Evolutionary conservation across 2,329 filamentous ascomycete genomes (phyloP).

Genomic region (Botrytis paeoniae): DNA sequence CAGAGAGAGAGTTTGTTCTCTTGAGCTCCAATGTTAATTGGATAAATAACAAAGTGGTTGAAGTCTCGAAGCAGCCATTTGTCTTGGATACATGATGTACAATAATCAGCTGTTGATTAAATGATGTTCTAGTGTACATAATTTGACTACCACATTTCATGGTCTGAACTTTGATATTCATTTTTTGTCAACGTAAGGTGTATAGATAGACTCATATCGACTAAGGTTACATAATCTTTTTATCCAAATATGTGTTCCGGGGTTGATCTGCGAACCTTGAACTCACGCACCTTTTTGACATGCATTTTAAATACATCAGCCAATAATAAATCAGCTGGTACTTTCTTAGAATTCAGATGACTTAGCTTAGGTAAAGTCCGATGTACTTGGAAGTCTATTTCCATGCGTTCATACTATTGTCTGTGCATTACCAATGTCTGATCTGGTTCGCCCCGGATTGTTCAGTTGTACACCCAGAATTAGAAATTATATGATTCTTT

Average conservation of each 20-base stretch:
- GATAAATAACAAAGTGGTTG: not conserved
- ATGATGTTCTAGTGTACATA: not conserved
- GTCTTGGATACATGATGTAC: not conserved
- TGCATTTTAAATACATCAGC: not conserved
- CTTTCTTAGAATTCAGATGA: not conserved
- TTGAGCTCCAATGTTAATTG: not conserved
- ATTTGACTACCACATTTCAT: not conserved
- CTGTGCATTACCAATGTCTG: not conserved
- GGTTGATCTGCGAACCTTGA: not conserved
- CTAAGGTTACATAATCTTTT: not conserved
- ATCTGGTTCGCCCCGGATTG: not conserved
- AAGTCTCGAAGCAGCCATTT: not conserved
- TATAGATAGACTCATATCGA: not conserved
- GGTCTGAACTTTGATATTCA: not conserved
- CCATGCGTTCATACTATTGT: not conserved
- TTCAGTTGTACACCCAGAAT: not conserved
- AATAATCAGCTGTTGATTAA: not conserved
- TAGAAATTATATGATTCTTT: not conserved
- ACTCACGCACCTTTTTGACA: not conserved
- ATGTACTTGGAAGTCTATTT: not conserved
- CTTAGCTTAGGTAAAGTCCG: not conserved
- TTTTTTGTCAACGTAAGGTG: not conserved
- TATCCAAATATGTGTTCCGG: not conserved
- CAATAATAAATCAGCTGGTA: not conserved
- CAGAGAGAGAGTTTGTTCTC: not conserved